Base-by-base conservation (phyloP, 805 yeast genomes). In the Hanseniaspora lachancei region DNA sequence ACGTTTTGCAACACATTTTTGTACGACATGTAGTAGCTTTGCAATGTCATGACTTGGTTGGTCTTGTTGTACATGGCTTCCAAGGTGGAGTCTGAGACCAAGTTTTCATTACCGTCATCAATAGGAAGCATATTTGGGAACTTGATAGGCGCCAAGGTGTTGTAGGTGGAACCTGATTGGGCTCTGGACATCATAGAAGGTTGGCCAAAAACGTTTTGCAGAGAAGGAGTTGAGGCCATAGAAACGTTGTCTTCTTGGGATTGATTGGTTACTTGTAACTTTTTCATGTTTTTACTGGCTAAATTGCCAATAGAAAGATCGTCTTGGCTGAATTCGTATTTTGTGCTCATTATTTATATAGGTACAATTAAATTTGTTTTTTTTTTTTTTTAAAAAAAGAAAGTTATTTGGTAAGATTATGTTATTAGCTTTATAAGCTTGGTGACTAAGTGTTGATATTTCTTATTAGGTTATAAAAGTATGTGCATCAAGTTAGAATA, bases 131-230 rank as follows among this genome's bases (percentile, higher is more conserved):
- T 46, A 41, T 53, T 53, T 23, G 56, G 56, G 70, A 91, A 81
- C 70, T 83, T 87, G 65, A 87, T 82, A 58, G 95, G 95, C 40
- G 95, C 95, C 20, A 53, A 8, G n/a, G 56, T 53, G 47, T 46
- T 53, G 34, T 53, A 53, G 13, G 56, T 53, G 21, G 56, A 53
- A 8, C 56, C 56, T 3, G 56, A 53, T n/a, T 39, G 40, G 9
- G 50, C 41, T 53, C 50, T 53, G 20, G 46, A n/a, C 56, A 53
- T 53, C 15, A 15, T 16, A 24, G 21, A 4, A 16, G 43, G 41
- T n/a, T 43, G 21, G 4, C 43, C 27, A n/a, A 36, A 43, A 6
- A 41, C 24, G 15, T 50, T 32, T 21, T 36, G 23, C 16, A 42
- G n/a, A 10, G 48, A 42, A 20, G 47, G 44, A 32, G 48, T 23